phyloP scores from a whole-genome alignment of 352 stramenopile species.

The Globisporangium parvum region DNA sequence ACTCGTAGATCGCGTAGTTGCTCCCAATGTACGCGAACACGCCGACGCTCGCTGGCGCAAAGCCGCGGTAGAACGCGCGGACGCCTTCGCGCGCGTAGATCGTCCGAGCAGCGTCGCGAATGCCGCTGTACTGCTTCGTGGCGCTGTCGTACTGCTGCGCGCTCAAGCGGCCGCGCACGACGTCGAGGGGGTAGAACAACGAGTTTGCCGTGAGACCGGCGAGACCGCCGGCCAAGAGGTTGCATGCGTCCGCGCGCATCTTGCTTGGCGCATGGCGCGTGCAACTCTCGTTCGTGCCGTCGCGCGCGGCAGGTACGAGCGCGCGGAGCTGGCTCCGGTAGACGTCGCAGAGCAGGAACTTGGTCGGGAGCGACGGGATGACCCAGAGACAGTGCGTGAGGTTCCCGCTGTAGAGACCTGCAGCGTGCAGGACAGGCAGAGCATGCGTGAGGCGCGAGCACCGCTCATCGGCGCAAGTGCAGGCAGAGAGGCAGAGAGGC shows the following conservation, averaged over 20 bases:
- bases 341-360: conserved; percentile 69
- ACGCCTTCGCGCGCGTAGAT: conserved; percentile 44
- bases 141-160: conserved; percentile 60
- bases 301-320: conserved; percentile 12
- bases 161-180: conserved; percentile 65
- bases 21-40: conserved; percentile 81
- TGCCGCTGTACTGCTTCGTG: conserved; percentile 33
- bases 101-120: conserved; percentile 45
- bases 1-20: conserved; percentile 84
- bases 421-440: background rate
- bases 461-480: background rate
- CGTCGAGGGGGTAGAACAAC: conserved; percentile 72
- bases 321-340: conserved; percentile 48
- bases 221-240: conserved; percentile 58
- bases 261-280: conserved; percentile 8
- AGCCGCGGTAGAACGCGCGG: conserved; percentile 70
- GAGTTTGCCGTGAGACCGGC: conserved; percentile 64
- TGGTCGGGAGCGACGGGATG: conserved; percentile 72
- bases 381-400: conserved; percentile 77
- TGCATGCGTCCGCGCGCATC: conserved; percentile 35
- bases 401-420: conserved; percentile 73
- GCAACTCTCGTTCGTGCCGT: background rate
- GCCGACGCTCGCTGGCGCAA: conserved; percentile 58
- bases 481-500: too few relatives aligned
- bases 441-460: background rate